Conservation (phyloP, 345 rosid genomes). For the Eucalyptus melliodora region DNA sequence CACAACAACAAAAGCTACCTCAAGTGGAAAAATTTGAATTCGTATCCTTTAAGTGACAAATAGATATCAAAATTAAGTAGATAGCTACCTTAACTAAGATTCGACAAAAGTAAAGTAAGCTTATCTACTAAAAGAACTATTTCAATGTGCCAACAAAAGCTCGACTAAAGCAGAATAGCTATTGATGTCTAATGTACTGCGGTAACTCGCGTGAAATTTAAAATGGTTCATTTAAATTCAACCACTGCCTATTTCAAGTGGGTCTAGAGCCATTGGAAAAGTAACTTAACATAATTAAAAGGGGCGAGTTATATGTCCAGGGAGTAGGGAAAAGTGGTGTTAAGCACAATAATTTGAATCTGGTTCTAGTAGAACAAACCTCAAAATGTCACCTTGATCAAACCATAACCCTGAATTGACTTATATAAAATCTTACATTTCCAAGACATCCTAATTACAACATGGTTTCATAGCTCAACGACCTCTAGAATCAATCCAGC, state of each 20-base stretch:
- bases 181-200: neutral
- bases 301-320: neutral
- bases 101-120: neutral
- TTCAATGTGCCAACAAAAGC: neutral
- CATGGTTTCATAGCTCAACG: neutral
- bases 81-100: neutral
- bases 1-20: neutral
- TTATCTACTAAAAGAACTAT: neutral
- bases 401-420: neutral
- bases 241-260: neutral
- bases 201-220: neutral
- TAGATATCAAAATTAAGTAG: neutral
- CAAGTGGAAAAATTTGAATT: neutral
- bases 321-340: neutral
- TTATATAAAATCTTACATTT: neutral
- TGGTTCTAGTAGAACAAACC: neutral
- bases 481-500: neutral
- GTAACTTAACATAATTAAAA: neutral
- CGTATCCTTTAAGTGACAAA: neutral
- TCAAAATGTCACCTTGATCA: neutral
- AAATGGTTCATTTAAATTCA: neutral
- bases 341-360: neutral
- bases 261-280: neutral
- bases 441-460: neutral
- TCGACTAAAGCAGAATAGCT: neutral